Base-by-base conservation (phyloP, 2,329 filamentous ascomycete species). In the Colletotrichum scovillei region DNA sequence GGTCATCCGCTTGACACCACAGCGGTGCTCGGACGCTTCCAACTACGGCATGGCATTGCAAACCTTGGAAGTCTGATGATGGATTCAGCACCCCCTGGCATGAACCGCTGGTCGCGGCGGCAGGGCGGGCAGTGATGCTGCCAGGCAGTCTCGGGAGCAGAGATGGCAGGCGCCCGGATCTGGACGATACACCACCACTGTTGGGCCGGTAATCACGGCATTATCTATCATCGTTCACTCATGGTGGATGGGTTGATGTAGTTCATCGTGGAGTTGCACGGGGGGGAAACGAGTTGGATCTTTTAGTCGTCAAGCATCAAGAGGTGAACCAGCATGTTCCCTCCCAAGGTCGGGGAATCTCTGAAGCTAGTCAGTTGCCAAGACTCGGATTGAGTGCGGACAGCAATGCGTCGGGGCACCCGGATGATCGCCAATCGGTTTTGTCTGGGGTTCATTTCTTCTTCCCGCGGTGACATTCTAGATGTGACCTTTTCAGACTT, bases 31-130 rank as follows among this genome's bases (percentile, higher is more conserved):
- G n/a, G 28, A 11, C 26, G 6, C 55, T 4, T n/a, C 2, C 26
- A 57, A 4, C 55, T 28, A 30, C 28, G 28, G 28, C 4, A 7
- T 11, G 19, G 19, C 55, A 3, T 38, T 38, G 57, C 32, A 59
- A 59, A 38, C 59, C 32, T 49, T 62, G 35, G 7, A 28, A 16
- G 16, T 49, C 38, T 28, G 64, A 68, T 28, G 69, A 63, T 66
- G 38, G 26, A 14, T 30, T 4, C 28, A 26, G 9, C 19, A 28
- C 22, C 24, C 42, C 19, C 57, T 72, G 59, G 65, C 65, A 64
- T 32, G 69, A 72, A 69, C 58, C 16, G 65, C 63, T 72, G 69
- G 65, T 64, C 69, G 65, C 19, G 16, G 42, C 66, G 42, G 58
- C 65, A 53, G 60, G 16, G 49, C 3, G 22, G 32, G 53, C 28